Base-by-base conservation (phyloP, 2,329 filamentous ascomycete genomes). In the Malbranchea zuffiana region DNA sequence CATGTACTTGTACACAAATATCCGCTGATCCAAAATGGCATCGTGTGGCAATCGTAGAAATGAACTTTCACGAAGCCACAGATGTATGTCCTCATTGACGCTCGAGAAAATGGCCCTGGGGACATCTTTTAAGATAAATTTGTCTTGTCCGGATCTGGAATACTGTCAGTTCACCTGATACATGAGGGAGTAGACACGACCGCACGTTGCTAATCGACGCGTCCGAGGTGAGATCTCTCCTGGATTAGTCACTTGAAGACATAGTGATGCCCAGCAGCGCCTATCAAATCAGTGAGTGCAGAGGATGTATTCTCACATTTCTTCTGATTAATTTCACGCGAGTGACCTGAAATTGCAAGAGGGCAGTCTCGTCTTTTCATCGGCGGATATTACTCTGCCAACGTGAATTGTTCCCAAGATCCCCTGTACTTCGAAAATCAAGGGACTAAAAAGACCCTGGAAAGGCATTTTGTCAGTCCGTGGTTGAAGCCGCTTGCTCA, bases 1-100 rank as follows among this genome's bases (percentile, higher is more conserved):
- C 43, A 66, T 47, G 48, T 65, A 66, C 42, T 58, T 59, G 44
- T 65, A 67, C 39, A 65, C 60, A 39, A 68, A 63, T 51, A 66
- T 62, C 23, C 52, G 57, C 46, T 61, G 50, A 10, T 63, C 60
- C 1, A 62, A 60, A 45, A 66, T 55, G 27, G 57, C 60, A 46
- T 67, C 64, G 26, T 57, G 47, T 19, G 60, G 47, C 5, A 57
- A 51, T 26, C 61, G 53, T 34, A 65, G 42, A 44, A 61, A 57
- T 19, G 55, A 56, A 38, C 52, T 57, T 56, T 55, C 30, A 35
- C 18, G 34, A 42, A 59, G 43, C 8, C 39, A 41, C n/a, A 51
- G 51, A 25, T 35, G 44, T 39, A 53, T 47, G 21, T 45, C 42
- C 31, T 44, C 38, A 16, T 42, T 40, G 17, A 45, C 48, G 37